Evolutionary conservation across 345 rosid genomes (phyloP).

Genomic region (Arabidopsis suecica): DNA sequence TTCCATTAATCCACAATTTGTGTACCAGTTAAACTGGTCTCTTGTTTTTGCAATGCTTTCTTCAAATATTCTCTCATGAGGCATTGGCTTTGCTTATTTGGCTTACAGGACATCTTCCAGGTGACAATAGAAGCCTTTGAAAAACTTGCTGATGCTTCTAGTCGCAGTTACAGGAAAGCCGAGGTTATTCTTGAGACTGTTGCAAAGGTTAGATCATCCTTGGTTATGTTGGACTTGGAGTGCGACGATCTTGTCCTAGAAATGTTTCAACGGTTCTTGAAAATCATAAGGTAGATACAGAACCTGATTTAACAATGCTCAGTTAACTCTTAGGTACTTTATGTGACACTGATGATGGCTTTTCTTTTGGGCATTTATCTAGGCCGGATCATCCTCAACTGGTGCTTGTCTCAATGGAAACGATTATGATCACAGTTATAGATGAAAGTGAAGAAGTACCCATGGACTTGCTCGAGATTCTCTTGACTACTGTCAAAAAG

Average conservation of each 20-base stretch:
- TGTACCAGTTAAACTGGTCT: not conserved
- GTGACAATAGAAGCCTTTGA: slow-evolving; percentile 61
- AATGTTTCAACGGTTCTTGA: slow-evolving; percentile 69
- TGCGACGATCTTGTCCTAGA: slow-evolving; percentile 61
- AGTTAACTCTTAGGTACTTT: not conserved
- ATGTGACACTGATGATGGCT: slow-evolving; percentile 27
- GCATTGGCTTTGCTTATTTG: slow-evolving; percentile 39
- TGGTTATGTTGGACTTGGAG: slow-evolving; percentile 85
- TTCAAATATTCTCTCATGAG: slow-evolving; percentile 5
- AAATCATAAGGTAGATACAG: slow-evolving; percentile 55
- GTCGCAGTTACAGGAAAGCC: slow-evolving; percentile 63
- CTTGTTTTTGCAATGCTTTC: not conserved
- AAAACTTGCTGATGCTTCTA: slow-evolving; percentile 59
- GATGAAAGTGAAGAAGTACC: slow-evolving; percentile 74
- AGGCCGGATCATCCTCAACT: slow-evolving; percentile 61
- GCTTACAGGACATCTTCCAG: slow-evolving; percentile 65
- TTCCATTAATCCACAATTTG: not conserved
- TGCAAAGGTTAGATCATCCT: slow-evolving; percentile 67
- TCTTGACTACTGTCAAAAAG: slow-evolving; percentile 65
- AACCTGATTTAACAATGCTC: not conserved
- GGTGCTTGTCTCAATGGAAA: slow-evolving; percentile 66
- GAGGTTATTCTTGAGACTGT: slow-evolving; percentile 64
- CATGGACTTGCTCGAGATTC: slow-evolving; percentile 61
- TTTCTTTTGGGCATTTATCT: slow-evolving; percentile 39
- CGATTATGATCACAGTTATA: slow-evolving; percentile 67